phyloP scores from a whole-genome alignment of 2,329 filamentous ascomycete genomes.

The Botrytis pseudocinerea region DNA sequence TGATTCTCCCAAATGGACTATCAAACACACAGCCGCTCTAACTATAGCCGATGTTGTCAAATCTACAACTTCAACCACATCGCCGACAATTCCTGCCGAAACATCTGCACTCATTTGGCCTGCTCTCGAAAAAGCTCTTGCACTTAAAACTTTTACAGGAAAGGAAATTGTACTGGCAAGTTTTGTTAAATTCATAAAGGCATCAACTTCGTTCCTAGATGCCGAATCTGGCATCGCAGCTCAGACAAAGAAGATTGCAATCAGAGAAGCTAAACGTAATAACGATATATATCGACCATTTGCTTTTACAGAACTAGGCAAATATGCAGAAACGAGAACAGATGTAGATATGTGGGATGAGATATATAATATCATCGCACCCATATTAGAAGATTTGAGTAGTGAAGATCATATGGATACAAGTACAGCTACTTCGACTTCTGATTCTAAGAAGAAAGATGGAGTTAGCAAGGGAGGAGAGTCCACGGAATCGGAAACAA shows the following conservation, averaged over 20 bases:
- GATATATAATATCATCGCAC: slow-evolving; percentile 62
- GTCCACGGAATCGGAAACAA: slow-evolving; percentile 36
- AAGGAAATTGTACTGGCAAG: slow-evolving; percentile 83
- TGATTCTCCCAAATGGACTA: slow-evolving; percentile 80
- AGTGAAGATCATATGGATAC: slow-evolving; percentile 45
- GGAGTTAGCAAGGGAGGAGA: slow-evolving; percentile 33
- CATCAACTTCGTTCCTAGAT: slow-evolving; percentile 59
- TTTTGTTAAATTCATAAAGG: slow-evolving; percentile 74
- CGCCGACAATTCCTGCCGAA: slow-evolving; percentile 54
- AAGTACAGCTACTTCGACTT: slow-evolving; percentile 48
- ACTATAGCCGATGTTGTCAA: slow-evolving; percentile 73
- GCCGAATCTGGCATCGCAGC: slow-evolving; percentile 54
- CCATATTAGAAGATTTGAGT: slow-evolving; percentile 60
- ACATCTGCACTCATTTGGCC: slow-evolving; percentile 75
- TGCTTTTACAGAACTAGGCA: slow-evolving; percentile 71
- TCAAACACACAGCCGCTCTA: slow-evolving; percentile 85
- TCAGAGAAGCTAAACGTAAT: slow-evolving; percentile 88
- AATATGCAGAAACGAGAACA: slow-evolving; percentile 65
- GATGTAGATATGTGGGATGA: slow-evolving; percentile 71
- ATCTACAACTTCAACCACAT: slow-evolving; percentile 58
- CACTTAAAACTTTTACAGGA: slow-evolving; percentile 87
- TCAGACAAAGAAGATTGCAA: slow-evolving; percentile 74
- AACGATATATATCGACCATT: slow-evolving; percentile 81
- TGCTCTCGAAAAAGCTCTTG: slow-evolving; percentile 75
- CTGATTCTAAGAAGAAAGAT: slow-evolving; percentile 26